Evolutionary conservation across 1,284 basidiomycete genomes (phyloP), one percentile per base, ranked within the genome.

Genomic region (Malassezia yamatoensis): DNA sequence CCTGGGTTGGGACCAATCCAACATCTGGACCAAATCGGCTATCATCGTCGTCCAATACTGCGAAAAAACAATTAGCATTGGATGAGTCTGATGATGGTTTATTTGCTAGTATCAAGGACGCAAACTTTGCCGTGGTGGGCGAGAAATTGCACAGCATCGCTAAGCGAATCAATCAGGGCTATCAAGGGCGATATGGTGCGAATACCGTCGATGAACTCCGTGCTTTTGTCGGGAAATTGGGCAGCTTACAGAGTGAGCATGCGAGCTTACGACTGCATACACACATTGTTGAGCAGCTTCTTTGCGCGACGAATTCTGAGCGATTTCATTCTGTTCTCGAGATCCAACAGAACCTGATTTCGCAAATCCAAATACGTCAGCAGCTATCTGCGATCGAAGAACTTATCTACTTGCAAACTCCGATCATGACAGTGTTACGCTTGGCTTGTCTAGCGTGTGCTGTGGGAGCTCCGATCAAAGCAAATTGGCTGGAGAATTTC

Each of bases 331-430:
- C 84, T 69, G 85, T 85, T 18, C 79, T 99, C 10, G 93, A 98
- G 78, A 87, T 94, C 16, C 93, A 98, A 72, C 94, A 98, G 76
- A 96, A 96, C 75, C 80, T 96, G 29, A 82, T 98, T 13, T 88
- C 90, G 0, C 68, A 68, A 0, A 38, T 65, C 5, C 66, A 69
- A 15, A 20, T 67, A 40, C 15, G 52, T 6, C 60, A 54, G 40
- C 70, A 71, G 46, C 62, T 69, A 21, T 34, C 44, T 24, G 65
- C 61, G 15, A 66, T 72, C 33, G 70, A 71, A 34, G 66, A 67
- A n/a, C 63, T 72, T 40, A 52, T 72, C 35, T 59, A 59, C 24
- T 54, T 63, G n/a, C 60, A 67, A 46, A 53, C 63, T 12, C 65
- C 67, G 12, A 29, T 65, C 32, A 43, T 64, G 0, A 51, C 59